Evolutionary conservation across 352 stramenopile genomes (phyloP), one percentile per base, ranked within the genome.

Genomic region (Globisporangium camurandrum): DNA sequence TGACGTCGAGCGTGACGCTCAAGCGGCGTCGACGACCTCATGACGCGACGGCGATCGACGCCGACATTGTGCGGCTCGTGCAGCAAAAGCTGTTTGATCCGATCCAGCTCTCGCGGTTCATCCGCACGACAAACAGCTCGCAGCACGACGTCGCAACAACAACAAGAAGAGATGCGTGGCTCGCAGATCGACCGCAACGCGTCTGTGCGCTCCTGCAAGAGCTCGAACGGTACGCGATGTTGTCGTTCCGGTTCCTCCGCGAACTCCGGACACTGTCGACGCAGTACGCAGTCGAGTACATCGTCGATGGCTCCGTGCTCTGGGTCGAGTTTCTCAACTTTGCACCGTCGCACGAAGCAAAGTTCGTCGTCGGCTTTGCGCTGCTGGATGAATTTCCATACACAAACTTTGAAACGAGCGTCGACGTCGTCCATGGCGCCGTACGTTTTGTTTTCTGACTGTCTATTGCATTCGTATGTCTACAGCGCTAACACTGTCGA

Each of bases 241-340:
- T 71, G 12, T 67, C 75, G 4, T 84, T 76, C 46, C 67, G 67
- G 12, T 69, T 86, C 41, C 54, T 89, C 42, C 64, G 59, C 14
- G 75, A 87, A 20, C 45, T 90, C 30, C 75, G 78, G 16, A 47
- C 63, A 12, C 62, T 90, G 8, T 90, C 78, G 31, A 75, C 64
- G 8, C 56, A 63, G 43, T 84, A 76, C 50, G 54, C 59, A 4
- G 57, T 86, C 57, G 61, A 66, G 20, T 75, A 84, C 40, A 60
- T 71, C 38, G 43, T 62, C 30, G 56, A 81, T 11, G 49, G 67
- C 17, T 66, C 60, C 26, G 62, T 64, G 26, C 56, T 90, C 2
- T 86, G 71, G 69, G 57, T 84, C 31, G 70, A 86, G 42, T 88
- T 90, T 42, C 47, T 84, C 26, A 76, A 78, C 44, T 87, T 86